These are phyloP conservation scores for Cairneyella variabilis DNA, from an alignment of 495 filamentous ascomycete species.

Conservation along the genomic window DNA sequence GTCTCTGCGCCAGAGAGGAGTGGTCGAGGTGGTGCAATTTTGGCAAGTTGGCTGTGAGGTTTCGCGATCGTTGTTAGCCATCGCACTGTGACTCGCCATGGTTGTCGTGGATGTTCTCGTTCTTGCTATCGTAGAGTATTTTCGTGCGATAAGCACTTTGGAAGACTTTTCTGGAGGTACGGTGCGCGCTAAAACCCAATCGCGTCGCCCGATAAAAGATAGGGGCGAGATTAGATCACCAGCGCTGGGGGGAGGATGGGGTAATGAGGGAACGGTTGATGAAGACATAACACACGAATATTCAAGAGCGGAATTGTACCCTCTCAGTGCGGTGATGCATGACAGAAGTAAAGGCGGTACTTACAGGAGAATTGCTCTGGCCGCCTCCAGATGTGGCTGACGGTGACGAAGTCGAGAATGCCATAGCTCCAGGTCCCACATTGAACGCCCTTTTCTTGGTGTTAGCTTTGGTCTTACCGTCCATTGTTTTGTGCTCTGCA, in stretches of 20 bases:
- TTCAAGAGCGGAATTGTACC: no score
- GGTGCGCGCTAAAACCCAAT: conserved; percentile 10
- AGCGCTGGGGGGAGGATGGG: no score
- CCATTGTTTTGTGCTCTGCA: no score
- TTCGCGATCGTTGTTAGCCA: conserved; percentile 53
- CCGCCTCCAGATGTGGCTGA: conserved; percentile 67
- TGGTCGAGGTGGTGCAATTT: conserved; percentile 94
- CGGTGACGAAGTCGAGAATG: conserved; percentile 43
- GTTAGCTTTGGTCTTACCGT: conserved; percentile 21
- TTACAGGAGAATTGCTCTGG: conserved; percentile 63
- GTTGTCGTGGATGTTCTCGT: conserved; percentile 38
- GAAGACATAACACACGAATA: no score
- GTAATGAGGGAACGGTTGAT: no score
- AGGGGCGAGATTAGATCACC: no score
- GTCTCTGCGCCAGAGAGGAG: conserved; percentile 95
- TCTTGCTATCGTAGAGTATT: conserved; percentile 19
- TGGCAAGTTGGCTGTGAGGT: conserved; percentile 90
- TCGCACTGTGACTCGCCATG: conserved; percentile 57
- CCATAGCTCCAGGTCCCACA: conserved; percentile 15
- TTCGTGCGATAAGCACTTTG: conserved; percentile 41
- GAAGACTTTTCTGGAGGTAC: conserved; percentile 14
- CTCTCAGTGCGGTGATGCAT: no score
- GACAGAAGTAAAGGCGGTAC: conserved; percentile 34
- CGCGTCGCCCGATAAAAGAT: conserved; percentile 34
- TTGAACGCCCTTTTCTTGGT: conserved; percentile 18